phyloP scores from a whole-genome alignment of 768 basidiomycete genomes.

The Dentipellis sp. region DNA sequence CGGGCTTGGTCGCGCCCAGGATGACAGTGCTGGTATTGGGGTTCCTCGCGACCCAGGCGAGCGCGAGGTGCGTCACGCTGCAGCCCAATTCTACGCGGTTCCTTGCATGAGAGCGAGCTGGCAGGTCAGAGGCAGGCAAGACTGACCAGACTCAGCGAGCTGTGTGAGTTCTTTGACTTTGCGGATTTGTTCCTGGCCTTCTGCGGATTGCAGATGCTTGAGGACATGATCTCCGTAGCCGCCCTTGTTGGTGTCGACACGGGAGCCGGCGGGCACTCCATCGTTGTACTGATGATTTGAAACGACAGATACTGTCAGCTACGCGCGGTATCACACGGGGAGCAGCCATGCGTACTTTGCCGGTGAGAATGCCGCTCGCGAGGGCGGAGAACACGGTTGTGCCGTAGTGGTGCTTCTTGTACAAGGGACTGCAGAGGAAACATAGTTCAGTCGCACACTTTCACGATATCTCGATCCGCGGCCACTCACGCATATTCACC shows the following conservation, averaged over 20 bases:
- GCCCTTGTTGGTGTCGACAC: conserved; percentile 37
- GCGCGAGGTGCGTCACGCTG: conserved; percentile 38
- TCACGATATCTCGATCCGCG: not conserved
- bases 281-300: conserved; percentile 30
- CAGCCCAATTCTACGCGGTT: conserved; percentile 28
- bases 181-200: conserved; percentile 35
- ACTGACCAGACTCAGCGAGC: conserved; percentile 30
- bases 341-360: conserved; percentile 27
- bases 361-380: conserved; percentile 45
- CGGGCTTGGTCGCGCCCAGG: conserved; percentile 38
- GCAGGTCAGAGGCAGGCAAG: not conserved
- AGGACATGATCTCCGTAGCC: conserved; percentile 34
- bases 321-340: not conserved
- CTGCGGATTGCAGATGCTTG: conserved; percentile 31
- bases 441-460: not conserved
- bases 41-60: conserved; percentile 47
- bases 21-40: conserved; percentile 39
- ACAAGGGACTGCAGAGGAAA: conserved; percentile 21
- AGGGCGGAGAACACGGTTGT: conserved; percentile 49
- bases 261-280: conserved; percentile 42
- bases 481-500: conserved; percentile 32
- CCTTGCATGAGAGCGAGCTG: not conserved
- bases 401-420: conserved; percentile 36
- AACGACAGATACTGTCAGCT: no score
- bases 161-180: conserved; percentile 40